Conservation (phyloP, 108 stramenopile genomes). For the Cyclotella atomus region DNA sequence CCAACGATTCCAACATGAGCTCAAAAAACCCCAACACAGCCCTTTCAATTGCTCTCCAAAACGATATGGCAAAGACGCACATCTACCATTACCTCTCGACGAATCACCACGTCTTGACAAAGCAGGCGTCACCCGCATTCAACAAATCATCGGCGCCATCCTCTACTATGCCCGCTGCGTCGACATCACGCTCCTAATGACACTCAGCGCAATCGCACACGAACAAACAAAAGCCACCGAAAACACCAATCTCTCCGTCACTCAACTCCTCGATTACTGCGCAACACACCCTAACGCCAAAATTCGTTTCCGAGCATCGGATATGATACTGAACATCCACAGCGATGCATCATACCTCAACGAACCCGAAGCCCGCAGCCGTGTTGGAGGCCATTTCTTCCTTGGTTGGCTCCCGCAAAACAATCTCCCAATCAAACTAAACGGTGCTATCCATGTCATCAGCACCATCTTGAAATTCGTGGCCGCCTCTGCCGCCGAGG, state of each 20-base stretch:
- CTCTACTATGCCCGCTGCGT: constrained; percentile 55
- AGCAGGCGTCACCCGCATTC: constrained; percentile 22
- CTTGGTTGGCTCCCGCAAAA: constrained; percentile 11
- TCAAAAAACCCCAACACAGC: constrained; percentile 38
- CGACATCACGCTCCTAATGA: constrained; percentile 41
- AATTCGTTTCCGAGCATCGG: constrained; percentile 38
- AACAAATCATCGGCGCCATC: constrained; percentile 49
- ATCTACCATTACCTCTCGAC: constrained; percentile 29
- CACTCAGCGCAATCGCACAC: constrained; percentile 27
- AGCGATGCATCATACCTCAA: constrained; percentile 36
- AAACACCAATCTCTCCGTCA: constrained; percentile 1
- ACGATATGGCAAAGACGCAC: constrained; percentile 41
- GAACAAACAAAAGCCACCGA: constrained; percentile 35
- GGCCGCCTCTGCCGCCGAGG: constrained; percentile 51
- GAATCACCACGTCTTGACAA: constrained; percentile 14
- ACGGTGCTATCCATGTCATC: constrained; percentile 28
- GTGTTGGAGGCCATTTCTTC: constrained; percentile 40
- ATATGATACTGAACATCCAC: constrained; percentile 44
- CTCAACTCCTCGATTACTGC: constrained; percentile 49
- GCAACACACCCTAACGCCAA: constrained; percentile 53
- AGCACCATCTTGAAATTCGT: constrained; percentile 35
- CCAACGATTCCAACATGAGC: constrained; percentile 37
- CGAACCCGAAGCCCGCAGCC: constrained; percentile 39
- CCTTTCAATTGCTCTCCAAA: constrained; percentile 21
- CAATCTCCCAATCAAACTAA: constrained; percentile 31